Base-by-base conservation (phyloP, 305 asterid genomes). In the Coffea humblotiana region DNA sequence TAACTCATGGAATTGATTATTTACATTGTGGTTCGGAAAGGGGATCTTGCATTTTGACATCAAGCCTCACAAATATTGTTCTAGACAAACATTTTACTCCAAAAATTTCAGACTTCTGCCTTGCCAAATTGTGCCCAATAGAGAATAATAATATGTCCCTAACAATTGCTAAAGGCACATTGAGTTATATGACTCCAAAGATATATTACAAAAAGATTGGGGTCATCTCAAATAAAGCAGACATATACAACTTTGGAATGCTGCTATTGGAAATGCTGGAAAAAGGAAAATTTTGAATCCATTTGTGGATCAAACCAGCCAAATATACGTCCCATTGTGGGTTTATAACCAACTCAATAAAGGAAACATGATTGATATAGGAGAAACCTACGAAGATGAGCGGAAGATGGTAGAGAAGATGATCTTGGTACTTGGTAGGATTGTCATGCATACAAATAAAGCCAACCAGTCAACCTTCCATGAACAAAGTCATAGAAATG, bases 31-130 rank as follows among this genome's bases (percentile, higher is more conserved):
- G 80, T 6, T 77, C 75, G 32, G 51, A 77, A 23, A 67, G 51
- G 75, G 67, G 43, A 77, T 77, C 15, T 77, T 77, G 54, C 75
- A 76, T 47, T 76, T 76, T 45, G 79, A 76, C 14, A 74, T 75
- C 37, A 56, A 56, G 40, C 66, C 66, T 23, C 66, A 61, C 13
- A 61, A 32, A 61, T 29, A 61, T 61, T n/a, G 13, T 61, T 8
- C 66, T 75, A 58, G 71, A 75, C 21, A 8, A 75, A 25, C 43
- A 18, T 27, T 77, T 77, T 32, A 6, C n/a, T 49, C 80, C 75
- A 7, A 77, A 77, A 52, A 16, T 77, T 48, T 77, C 75, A 8
- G 68, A 77, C 67, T 77, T 77, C 21, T 74, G 75, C 37, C 75
- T 77, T 10, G 80, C 68, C 27, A 77, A 67, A 67, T 49, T 77